Conservation (phyloP, 2,329 filamentous ascomycete species). For the Massarina eburnea region DNA sequence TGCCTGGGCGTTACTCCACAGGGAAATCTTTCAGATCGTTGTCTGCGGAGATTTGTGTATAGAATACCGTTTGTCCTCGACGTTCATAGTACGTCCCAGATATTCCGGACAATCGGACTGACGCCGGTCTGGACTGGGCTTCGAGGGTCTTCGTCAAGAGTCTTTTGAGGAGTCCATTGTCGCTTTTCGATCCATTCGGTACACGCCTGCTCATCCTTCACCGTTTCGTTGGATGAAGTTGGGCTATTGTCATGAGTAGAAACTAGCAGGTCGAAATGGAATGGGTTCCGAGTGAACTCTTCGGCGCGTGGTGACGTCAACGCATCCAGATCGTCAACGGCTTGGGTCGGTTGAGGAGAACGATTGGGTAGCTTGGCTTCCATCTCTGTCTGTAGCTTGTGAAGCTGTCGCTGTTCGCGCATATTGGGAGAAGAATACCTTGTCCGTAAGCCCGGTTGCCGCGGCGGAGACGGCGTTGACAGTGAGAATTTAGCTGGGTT, state of each 20-base stretch:
- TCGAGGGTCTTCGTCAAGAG: conserved; percentile 67
- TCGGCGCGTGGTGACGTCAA: conserved; percentile 72
- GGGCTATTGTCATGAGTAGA: conserved; percentile 30
- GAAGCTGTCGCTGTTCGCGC: conserved; percentile 39
- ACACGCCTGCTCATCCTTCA: conserved; percentile 32
- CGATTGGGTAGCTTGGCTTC: conserved; percentile 38
- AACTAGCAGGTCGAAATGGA: conserved; percentile 36
- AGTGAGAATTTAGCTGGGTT: conserved; percentile 24
- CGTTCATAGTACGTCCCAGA: conserved; percentile 71
- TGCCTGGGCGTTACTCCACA: not conserved
- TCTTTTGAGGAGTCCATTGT: conserved; percentile 55
- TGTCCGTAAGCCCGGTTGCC: conserved; percentile 28
- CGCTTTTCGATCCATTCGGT: conserved; percentile 30
- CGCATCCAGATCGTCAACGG: conserved; percentile 50
- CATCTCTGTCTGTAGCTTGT: conserved; percentile 44
- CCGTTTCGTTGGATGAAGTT: conserved; percentile 34
- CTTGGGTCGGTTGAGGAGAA: conserved; percentile 25
- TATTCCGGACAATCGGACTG: conserved; percentile 74
- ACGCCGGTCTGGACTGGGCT: conserved; percentile 75
- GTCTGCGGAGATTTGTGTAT: not conserved
- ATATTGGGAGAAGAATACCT: conserved; percentile 45
- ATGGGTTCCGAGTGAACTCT: conserved; percentile 64
- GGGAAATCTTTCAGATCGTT: not conserved
- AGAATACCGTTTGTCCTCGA: not conserved
- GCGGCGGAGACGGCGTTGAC: conserved; percentile 34